A percentile compares a stretch with the other conserved stretches of the same genome.
phyloP scores from a whole-genome alignment of 495 filamentous ascomycete genomes.

The Aspergillus leporis region DNA sequence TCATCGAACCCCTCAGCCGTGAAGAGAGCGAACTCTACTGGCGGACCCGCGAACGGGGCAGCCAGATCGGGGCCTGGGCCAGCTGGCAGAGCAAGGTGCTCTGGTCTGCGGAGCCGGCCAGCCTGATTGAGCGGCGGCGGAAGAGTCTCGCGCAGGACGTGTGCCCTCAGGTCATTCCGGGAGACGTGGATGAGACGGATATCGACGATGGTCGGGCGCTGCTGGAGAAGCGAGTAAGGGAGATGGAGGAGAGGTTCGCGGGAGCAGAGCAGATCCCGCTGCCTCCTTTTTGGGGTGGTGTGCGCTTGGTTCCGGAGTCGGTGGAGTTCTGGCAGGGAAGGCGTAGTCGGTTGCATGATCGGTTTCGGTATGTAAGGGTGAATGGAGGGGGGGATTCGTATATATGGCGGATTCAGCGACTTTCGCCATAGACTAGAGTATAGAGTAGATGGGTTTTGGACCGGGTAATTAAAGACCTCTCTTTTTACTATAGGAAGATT shows the following conservation, averaged over 20 bases:
- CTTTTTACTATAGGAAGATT: too few species aligned
- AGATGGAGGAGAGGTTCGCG: constrained; percentile 71
- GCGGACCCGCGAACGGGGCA: constrained; percentile 75
- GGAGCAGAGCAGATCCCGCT: constrained; percentile 77
- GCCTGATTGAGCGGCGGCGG: constrained; percentile 28
- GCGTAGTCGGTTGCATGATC: constrained; percentile 85
- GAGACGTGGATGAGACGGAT: constrained; percentile 62
- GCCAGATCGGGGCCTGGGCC: constrained; percentile 89
- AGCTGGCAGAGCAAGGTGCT: constrained; percentile 81
- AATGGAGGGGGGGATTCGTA: constrained; percentile 62
- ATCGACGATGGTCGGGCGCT: constrained; percentile 62
- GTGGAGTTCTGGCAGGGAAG: constrained; percentile 97
- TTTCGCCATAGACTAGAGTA: constrained; percentile 36
- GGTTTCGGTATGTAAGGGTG: constrained; percentile 77
- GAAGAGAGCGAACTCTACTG: constrained; percentile 88
- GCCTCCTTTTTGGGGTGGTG: constrained; percentile 91
- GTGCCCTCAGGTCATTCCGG: constrained; percentile 36
- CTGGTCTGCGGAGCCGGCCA: constrained; percentile 36
- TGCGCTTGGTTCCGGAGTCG: constrained; percentile 79
- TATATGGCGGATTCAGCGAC: constrained; percentile 40
- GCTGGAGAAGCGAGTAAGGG: constrained; percentile 67
- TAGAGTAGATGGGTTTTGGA: not conserved
- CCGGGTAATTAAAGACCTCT: too few species aligned
- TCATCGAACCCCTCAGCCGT: constrained; percentile 60
- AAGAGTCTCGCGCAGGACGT: constrained; percentile 37